Evolutionary conservation across 441 rosid genomes (phyloP), one percentile per base, ranked within the genome.

Genomic region (Populus tomentosa): DNA sequence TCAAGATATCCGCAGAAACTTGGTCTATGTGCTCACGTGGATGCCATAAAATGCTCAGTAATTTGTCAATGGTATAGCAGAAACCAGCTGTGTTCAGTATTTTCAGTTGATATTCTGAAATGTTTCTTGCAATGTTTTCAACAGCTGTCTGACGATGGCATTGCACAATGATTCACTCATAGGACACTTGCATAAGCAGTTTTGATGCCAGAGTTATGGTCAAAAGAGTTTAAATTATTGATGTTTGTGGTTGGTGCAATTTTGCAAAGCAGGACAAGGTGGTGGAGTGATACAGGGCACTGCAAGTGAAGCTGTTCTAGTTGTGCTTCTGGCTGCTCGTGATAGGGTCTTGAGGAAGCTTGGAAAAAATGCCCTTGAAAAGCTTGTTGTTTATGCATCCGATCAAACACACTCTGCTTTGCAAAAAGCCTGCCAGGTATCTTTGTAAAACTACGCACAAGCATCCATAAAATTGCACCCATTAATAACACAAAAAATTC

Each of bases 241-340:
- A 80, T 56, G 3, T 36, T 24, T 73, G 50, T 10, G 46, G 32
- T 2, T 33, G 33, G 50, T 18, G 33, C 6, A 32, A 50, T 30
- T 73, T 68, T 77, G 23, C 77, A 21, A 81, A 75, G 35, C 88
- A 94, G 97, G 93, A 84, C 82, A 84, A 72, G 97, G 97, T 61
- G 97, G 97, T 75, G 98, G 97, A 62, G 98, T 93, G 79, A 90
- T 95, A 71, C 97, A 93, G 81, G 98, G 91, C 38, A 93, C 98
- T 11, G 97, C 90, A 68, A 89, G 97, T 86, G 98, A 94, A 87
- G 94, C 97, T 83, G 83, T 92, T 76, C 87, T 93, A 18, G 95
- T 90, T 71, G 93, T 86, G 20, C 79, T 93, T 50, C 75, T 90
- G 81, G 95, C 98, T 76, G 98, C 98, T 73, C 91, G 95, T 66